Base-by-base conservation (phyloP, 202 grass and related monocot species). In the Musa balbisiana region DNA sequence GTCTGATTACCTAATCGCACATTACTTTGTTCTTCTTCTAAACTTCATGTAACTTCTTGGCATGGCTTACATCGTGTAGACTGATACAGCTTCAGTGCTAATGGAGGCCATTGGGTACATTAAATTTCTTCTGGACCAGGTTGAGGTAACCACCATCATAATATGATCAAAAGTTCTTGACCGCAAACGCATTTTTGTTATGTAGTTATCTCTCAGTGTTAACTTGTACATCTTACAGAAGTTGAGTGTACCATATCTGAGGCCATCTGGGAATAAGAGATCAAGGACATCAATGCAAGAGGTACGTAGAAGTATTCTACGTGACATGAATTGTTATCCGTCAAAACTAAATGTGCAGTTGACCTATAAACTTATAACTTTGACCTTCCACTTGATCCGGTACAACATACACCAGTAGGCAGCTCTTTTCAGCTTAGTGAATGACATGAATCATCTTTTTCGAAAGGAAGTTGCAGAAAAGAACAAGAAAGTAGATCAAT, bases 71-170 rank as follows among this genome's bases (percentile, higher is more conserved):
- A 43, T 66, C 9, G n/a, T 88, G 76, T 79, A 98, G 95, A 98
- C 95, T 63, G 95, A 98, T 81, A 94, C 95, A 10, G 91, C 95
- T 65, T 94, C 95, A n/a, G 95, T 98, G 55, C 82, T 98, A 24
- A 98, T 98, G 95, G 95, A 98, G 82, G 95, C 91, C 74, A 94
- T 98, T 69, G 95, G 95, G 51, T 98, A 98, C n/a, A 98, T 98
- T 63, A 98, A 94, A 67, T 98, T 98, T 85, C 95, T 98, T 69
- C 91, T 94, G 76, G 91, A 94, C 64, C 95, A 98, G 81, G 91
- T 99, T 53, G 85, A 99, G 95, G 95, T 94, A 88, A 75, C 53
- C 16, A 76, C 9, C 27, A 8, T 43, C 49, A 66, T 8, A 33
- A 16, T 3, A 19, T 8, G 33, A 43, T 43, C 5, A 43, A 0